Conservation (phyloP, 805 yeast genomes). For the Candida fluviatilis region DNA sequence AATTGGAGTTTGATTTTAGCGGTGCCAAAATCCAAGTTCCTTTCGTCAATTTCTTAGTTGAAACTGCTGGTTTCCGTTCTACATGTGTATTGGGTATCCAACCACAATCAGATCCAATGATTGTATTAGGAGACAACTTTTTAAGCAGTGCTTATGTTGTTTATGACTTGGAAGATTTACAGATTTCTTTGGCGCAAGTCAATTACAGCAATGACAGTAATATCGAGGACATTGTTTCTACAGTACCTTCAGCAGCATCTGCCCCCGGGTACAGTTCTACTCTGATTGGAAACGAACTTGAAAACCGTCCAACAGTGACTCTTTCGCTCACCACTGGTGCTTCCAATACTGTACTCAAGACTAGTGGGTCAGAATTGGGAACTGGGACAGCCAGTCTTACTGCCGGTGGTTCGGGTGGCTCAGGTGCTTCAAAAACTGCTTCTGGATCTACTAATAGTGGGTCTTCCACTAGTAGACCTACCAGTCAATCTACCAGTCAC, state of each 20-base stretch:
- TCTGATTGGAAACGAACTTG: neutral
- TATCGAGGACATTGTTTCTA: neutral
- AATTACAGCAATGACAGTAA: conserved; percentile 9
- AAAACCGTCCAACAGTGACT: neutral
- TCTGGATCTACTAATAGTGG: no score
- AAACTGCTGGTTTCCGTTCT: neutral
- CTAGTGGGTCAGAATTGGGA: no score
- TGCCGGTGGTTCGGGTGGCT: no score
- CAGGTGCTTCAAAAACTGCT: no score
- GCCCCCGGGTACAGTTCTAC: neutral
- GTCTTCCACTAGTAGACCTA: no score
- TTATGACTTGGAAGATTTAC: conserved; percentile 21
- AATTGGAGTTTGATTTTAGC: conserved; percentile 6
- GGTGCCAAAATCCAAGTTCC: conserved; percentile 8
- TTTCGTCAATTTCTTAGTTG: conserved; percentile 3
- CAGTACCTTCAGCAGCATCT: conserved; percentile 1
- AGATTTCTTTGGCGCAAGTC: conserved; percentile 22
- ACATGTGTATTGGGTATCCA: conserved; percentile 17
- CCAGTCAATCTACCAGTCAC: no score
- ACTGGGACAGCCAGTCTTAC: no score
- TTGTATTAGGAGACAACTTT: conserved; percentile 24
- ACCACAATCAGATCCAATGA: conserved; percentile 6
- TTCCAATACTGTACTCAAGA: no score
- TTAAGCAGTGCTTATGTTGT: conserved; percentile 23
- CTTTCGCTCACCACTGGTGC: neutral